These are phyloP conservation scores for Penicillium paxilli DNA, from an alignment of 495 filamentous ascomycete species.

Conservation along the genomic window DNA sequence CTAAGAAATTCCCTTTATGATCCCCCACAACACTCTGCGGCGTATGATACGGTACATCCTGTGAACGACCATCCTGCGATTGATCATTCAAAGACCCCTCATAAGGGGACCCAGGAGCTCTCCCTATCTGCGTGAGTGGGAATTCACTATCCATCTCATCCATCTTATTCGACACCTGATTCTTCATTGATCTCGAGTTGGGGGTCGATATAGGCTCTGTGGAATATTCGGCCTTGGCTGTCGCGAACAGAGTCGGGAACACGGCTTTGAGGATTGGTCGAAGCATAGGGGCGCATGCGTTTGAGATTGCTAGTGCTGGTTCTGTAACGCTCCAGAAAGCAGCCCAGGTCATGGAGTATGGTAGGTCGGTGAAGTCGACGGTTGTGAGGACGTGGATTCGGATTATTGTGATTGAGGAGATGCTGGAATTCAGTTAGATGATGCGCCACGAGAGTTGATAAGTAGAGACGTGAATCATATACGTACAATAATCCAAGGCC, in stretches of 20 bases:
- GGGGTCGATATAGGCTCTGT: conserved; percentile 6
- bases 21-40: not conserved
- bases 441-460: not conserved
- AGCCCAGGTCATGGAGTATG: conserved; percentile 28
- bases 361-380: conserved; percentile 18
- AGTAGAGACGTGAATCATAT: no score
- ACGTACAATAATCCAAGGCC: conserved; percentile 21
- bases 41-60: conserved; percentile 1
- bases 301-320: conserved; percentile 19
- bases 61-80: conserved; percentile 9
- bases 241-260: conserved; percentile 15
- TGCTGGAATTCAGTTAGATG: conserved; percentile 4
- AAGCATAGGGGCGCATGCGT: conserved; percentile 26
- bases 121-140: conserved; percentile 11
- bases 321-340: conserved; percentile 28
- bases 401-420: conserved; percentile 25
- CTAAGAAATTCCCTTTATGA: not conserved
- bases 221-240: conserved; percentile 11
- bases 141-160: conserved; percentile 18
- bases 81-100: conserved; percentile 9
- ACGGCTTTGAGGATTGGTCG: conserved; percentile 18
- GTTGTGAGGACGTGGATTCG: conserved; percentile 23
- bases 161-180: conserved; percentile 4
- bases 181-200: conserved; percentile 4
- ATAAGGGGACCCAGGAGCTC: not conserved